These are phyloP conservation scores for Mucor irregularis DNA, from an alignment of 371 early-diverging fungal species.

Conservation along the genomic window DNA sequence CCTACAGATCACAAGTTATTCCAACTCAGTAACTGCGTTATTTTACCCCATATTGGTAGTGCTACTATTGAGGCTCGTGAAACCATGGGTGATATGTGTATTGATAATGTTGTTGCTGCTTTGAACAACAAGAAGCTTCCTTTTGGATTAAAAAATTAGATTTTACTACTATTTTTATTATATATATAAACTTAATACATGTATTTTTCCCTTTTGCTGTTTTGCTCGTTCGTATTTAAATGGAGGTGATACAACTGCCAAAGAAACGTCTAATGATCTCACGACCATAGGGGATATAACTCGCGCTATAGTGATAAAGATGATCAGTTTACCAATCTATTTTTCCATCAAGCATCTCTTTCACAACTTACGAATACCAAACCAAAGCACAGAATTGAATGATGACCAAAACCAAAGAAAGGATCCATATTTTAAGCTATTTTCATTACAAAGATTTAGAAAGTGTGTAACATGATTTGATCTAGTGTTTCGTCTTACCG, in stretches of 20 bases:
- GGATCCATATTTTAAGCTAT: constrained; percentile 14
- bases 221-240: constrained; percentile 29
- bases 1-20: constrained; percentile 62
- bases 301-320: constrained; percentile 30
- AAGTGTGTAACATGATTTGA: constrained; percentile 30
- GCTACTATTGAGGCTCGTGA: constrained; percentile 84
- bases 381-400: constrained; percentile 84
- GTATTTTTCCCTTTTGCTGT: background rate
- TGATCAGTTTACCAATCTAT: background rate
- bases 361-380: constrained; percentile 76
- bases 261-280: constrained; percentile 50
- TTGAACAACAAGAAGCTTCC: constrained; percentile 29
- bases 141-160: constrained; percentile 6
- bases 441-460: constrained; percentile 36
- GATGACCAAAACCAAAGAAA: constrained; percentile 76
- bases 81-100: constrained; percentile 65
- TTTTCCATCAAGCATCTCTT: background rate
- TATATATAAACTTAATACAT: background rate
- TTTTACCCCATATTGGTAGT: constrained; percentile 81
- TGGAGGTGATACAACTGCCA: constrained; percentile 49
- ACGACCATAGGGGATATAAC: constrained; percentile 56
- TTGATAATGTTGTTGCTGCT: constrained; percentile 36
- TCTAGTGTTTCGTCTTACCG: no score
- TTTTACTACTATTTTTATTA: background rate
- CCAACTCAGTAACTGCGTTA: constrained; percentile 60